Base-by-base conservation (phyloP, 2,329 filamentous ascomycete species). In the Teratosphaeria zuluensis region DNA sequence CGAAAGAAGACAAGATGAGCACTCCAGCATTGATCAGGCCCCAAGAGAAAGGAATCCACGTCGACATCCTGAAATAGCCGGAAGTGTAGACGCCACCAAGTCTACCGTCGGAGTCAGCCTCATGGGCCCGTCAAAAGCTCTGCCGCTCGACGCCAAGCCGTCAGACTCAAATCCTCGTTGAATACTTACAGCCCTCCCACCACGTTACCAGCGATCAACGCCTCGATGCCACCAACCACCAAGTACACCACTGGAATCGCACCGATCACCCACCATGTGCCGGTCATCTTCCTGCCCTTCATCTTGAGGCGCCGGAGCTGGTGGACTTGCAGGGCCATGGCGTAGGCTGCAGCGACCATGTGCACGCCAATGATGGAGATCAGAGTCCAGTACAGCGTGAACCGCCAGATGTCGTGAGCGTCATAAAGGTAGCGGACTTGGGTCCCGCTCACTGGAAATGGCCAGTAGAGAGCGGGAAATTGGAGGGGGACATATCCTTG, bases 21-120 rank as follows among this genome's bases (percentile, higher is more conserved):
- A 95, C 81, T 53, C 96, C 73, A 9, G 92, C 85, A 71, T 90
- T 95, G 72, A 92, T 87, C 69, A 89, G 81, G 0, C 85, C 89
- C 92, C 92, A 96, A 24, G 92, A 82, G 68, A 94, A 88, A 0
- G 92, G 92, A 56, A 95, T 89, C 91, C 91, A 96, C 0, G 92
- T 96, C 53, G 90, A 92, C 90, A 96, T 94, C 67, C 85, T 81
- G 71, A 92, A 95, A 73, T 87, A 90, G 51, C 90, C 92, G 2
- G 87, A 83, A 65, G 85, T 83, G 70, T 95, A 96, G 38, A 92
- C 83, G 8, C 87, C 89, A 12, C 89, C 90, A 21, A 95, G 77
- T 54, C 89, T 92, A 53, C 24, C 16, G 16, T 42, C 35, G 46
- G 19, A n/a, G 55, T 61, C 35, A 62, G 48, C 30, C 21, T 28